Evolutionary conservation across 305 asterid species (phyloP).

Genomic region (Lippia alba): DNA sequence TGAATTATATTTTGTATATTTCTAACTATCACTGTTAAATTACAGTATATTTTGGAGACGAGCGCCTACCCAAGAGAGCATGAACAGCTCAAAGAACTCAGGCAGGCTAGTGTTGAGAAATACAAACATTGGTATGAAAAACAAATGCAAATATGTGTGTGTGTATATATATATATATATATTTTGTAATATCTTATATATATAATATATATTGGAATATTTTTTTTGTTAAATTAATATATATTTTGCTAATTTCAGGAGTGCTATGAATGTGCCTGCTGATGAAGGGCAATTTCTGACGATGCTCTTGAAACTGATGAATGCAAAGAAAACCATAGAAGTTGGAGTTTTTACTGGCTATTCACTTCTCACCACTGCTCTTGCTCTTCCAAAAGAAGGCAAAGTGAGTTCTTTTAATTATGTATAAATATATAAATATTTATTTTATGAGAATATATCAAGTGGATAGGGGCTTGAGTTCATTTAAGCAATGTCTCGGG

Average conservation of each 20-base stretch:
- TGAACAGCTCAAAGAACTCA: slow-evolving; percentile 46
- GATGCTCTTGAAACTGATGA: slow-evolving; percentile 50
- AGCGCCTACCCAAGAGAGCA: slow-evolving; percentile 57
- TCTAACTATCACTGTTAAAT: background rate
- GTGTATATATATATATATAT: no score
- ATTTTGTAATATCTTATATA: no score
- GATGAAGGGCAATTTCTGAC: slow-evolving; percentile 51
- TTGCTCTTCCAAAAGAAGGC: slow-evolving; percentile 50
- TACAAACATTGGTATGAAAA: slow-evolving; percentile 33
- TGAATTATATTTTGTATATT: background rate
- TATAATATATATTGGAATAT: no score
- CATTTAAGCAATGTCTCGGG: no score
- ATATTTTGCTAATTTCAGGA: slow-evolving; percentile 30
- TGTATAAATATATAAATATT: background rate
- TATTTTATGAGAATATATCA: no score
- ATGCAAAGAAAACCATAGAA: slow-evolving; percentile 54
- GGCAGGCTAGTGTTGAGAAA: slow-evolving; percentile 48
- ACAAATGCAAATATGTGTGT: background rate
- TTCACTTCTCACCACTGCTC: slow-evolving; percentile 53
- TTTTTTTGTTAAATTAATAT: no score
- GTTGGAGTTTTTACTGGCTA: slow-evolving; percentile 64
- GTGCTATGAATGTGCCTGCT: slow-evolving; percentile 55
- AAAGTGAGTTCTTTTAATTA: slow-evolving; percentile 35
- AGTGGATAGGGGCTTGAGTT: no score
- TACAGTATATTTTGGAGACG: slow-evolving; percentile 50